Evolutionary conservation across 192 early-diverging fungal genomes (phyloP).

Genomic region (Radiomyces spectabilis): DNA sequence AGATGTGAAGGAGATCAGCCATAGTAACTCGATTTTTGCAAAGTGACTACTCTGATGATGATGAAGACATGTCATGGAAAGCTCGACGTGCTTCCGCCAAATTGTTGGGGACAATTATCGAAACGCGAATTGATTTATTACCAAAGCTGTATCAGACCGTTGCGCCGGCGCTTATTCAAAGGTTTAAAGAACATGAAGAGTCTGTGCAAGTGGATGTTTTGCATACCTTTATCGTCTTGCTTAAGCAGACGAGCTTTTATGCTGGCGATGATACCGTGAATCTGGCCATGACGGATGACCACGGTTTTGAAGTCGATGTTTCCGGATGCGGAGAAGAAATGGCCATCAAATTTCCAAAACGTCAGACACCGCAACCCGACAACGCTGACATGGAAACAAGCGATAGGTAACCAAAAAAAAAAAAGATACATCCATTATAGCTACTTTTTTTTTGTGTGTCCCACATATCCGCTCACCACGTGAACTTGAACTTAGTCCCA

Average conservation of each 20-base stretch:
- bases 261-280: slow-evolving; percentile 18
- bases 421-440: too few relatives aligned
- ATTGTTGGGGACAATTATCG: slow-evolving; percentile 59
- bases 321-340: neutral
- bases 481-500: too few relatives aligned
- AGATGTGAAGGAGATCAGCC: neutral
- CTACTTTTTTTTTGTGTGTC: too few relatives aligned
- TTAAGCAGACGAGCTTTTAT: slow-evolving; percentile 51
- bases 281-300: neutral
- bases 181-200: slow-evolving; percentile 85
- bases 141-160: slow-evolving; percentile 56
- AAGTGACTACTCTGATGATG: slow-evolving; percentile 75
- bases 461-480: too few relatives aligned
- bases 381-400: too few relatives aligned
- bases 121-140: slow-evolving; percentile 63
- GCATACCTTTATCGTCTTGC: slow-evolving; percentile 57
- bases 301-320: slow-evolving; percentile 3
- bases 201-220: slow-evolving; percentile 76
- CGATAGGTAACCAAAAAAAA: too few relatives aligned
- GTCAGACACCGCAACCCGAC: slow-evolving; percentile 36
- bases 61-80: slow-evolving; percentile 92
- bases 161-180: slow-evolving; percentile 60
- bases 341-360: too few relatives aligned
- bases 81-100: slow-evolving; percentile 77
- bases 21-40: neutral